Percentiles rank a stretch among this genome's conserved stretches.
Conservation (phyloP, 1,284 basidiomycete genomes). For the Kwoniella shivajii region DNA sequence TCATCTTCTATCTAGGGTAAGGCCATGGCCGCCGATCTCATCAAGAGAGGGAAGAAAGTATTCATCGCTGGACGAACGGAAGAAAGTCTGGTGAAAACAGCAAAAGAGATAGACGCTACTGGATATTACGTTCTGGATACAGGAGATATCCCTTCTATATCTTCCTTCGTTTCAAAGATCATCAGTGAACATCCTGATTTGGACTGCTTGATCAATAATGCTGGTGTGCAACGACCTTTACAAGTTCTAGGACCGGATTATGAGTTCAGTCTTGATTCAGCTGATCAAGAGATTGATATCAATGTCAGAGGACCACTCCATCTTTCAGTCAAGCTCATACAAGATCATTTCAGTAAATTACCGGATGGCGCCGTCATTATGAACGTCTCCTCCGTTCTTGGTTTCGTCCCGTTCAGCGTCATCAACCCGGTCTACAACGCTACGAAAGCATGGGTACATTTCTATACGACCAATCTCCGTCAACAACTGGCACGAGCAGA, state of each 20-base stretch:
- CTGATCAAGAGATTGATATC: constrained; percentile 36
- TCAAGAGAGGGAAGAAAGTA: constrained; percentile 50
- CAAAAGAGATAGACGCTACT: constrained; percentile 41
- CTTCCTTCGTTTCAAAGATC: constrained; percentile 43
- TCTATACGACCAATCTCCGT: constrained; percentile 26
- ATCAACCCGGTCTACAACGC: constrained; percentile 37
- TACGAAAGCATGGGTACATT: constrained; percentile 33
- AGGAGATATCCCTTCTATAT: constrained; percentile 40
- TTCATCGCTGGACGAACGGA: constrained; percentile 52
- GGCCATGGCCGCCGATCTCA: constrained; percentile 49
- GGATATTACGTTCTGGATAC: constrained; percentile 53
- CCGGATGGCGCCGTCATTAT: constrained; percentile 29
- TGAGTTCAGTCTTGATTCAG: constrained; percentile 28
- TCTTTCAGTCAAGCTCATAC: constrained; percentile 20
- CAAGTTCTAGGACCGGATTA: constrained; percentile 27
- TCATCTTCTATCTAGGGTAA: constrained; percentile 33
- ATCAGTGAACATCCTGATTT: constrained; percentile 52
- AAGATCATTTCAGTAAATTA: constrained; percentile 23
- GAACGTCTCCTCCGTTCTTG: constrained; percentile 32
- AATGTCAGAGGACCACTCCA: constrained; percentile 35
- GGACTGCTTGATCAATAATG: constrained; percentile 55
- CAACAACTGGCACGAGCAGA: constrained; percentile 22
- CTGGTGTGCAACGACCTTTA: constrained; percentile 48
- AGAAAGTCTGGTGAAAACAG: constrained; percentile 41
- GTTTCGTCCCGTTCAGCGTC: constrained; percentile 31